A percentile compares a stretch with the other conserved stretches of the same genome.
Conservation (phyloP, 176 grass and related monocot species). For the Metroxylon sagu region DNA sequence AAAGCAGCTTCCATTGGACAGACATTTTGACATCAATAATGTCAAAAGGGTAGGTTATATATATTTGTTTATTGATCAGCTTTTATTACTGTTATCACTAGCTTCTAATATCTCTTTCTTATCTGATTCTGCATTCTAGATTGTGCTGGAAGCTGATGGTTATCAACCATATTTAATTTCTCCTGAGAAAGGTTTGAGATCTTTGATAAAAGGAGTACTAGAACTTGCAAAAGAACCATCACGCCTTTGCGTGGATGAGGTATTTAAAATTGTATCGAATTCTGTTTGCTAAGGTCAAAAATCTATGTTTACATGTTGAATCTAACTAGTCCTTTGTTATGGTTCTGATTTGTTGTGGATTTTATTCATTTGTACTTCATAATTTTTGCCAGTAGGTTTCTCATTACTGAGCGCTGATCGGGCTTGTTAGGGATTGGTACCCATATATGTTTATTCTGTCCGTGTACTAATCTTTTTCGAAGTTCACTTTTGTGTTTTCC, state of each 20-base stretch:
- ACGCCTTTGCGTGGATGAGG: constrained; percentile 76
- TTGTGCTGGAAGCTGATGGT: constrained; percentile 80
- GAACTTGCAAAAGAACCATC: constrained; percentile 86
- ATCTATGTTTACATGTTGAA: too few species aligned
- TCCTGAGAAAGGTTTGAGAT: constrained; percentile 73
- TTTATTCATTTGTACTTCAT: too few species aligned
- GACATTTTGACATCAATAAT: constrained; percentile 95
- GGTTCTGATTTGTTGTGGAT: too few species aligned
- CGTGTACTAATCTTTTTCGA: too few species aligned
- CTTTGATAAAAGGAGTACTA: constrained; percentile 66
- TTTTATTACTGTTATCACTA: constrained; percentile 4
- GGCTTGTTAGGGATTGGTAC: too few species aligned
- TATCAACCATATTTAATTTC: constrained; percentile 87
- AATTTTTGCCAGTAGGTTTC: too few species aligned
- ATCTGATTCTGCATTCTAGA: constrained; percentile 30
- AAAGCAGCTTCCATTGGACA: constrained; percentile 67
- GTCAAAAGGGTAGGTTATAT: constrained; percentile 62
- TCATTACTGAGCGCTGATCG: too few species aligned
- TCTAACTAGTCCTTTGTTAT: too few species aligned
- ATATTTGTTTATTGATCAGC: neutral
- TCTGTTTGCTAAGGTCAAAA: neutral
- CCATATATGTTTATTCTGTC: too few species aligned
- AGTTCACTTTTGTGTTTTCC: too few species aligned
- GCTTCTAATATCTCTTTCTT: neutral
- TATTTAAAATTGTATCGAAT: constrained; percentile 14